Evolutionary conservation across 371 early-diverging fungal species (phyloP).

Genomic region (Gilbertella persicaria): DNA sequence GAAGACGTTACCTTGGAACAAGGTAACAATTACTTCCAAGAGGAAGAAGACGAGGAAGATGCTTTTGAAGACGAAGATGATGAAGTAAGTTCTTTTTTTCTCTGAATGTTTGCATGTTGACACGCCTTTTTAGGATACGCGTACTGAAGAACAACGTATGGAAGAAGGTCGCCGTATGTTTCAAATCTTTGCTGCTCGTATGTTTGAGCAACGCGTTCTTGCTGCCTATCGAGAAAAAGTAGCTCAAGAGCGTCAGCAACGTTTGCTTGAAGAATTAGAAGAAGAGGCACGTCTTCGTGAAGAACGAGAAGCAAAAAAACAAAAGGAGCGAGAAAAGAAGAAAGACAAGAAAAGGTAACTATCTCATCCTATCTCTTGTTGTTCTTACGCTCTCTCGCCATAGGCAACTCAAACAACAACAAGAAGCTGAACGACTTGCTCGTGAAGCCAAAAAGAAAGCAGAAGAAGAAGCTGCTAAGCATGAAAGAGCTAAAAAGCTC

Average conservation of each 20-base stretch:
- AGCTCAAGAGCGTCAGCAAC: constrained; percentile 78
- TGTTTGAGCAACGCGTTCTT: constrained; percentile 94
- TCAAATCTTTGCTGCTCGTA: constrained; percentile 92
- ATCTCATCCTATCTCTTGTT: too few relatives aligned
- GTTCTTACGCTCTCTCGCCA: too few relatives aligned
- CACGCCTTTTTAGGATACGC: constrained; percentile 57
- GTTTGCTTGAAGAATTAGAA: constrained; percentile 78
- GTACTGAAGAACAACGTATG: constrained; percentile 85
- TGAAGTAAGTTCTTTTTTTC: constrained; percentile 49
- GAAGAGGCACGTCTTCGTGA: constrained; percentile 76
- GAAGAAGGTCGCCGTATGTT: constrained; percentile 93
- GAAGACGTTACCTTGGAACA: constrained; percentile 58
- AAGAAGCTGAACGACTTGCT: constrained; percentile 42
- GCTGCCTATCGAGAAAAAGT: constrained; percentile 92
- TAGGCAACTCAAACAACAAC: constrained; percentile 40
- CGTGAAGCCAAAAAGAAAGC: constrained; percentile 45
- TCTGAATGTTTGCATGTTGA: not conserved
- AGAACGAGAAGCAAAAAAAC: constrained; percentile 69
- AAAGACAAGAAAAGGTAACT: constrained; percentile 59
- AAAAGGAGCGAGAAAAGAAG: constrained; percentile 69
- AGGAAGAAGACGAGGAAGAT: constrained; percentile 59
- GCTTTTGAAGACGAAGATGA: constrained; percentile 42
- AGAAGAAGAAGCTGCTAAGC: constrained; percentile 39
- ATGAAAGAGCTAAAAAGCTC: constrained; percentile 37
- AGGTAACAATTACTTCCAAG: constrained; percentile 35